These are phyloP conservation scores for Carallia pectinifolia DNA, from an alignment of 345 rosid genomes.

Conservation along the genomic window DNA sequence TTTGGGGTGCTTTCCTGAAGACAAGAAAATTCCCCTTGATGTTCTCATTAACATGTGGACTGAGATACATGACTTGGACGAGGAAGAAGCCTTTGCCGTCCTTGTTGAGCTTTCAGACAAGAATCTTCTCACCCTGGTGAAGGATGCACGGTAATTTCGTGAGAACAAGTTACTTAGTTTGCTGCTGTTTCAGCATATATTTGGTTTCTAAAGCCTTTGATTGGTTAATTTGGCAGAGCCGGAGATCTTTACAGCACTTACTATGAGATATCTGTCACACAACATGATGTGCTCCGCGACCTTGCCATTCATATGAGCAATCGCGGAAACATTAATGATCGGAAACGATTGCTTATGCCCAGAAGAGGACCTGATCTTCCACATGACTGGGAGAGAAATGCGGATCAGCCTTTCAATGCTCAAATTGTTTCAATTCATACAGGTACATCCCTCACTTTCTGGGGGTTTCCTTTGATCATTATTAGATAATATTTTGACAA, in stretches of 20 bases:
- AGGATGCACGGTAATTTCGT: constrained; percentile 57
- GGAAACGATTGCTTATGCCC: constrained; percentile 69
- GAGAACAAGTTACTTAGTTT: background rate
- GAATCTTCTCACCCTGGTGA: constrained; percentile 80
- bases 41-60: constrained; percentile 86
- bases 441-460: constrained; percentile 30
- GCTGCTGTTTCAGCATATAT: background rate
- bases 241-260: constrained; percentile 65
- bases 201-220: background rate
- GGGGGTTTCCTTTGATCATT: background rate
- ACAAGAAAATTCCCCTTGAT: constrained; percentile 82
- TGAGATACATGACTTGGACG: constrained; percentile 60
- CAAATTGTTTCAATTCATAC: constrained; percentile 83
- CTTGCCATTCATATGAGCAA: constrained; percentile 68
- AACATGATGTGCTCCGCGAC: constrained; percentile 90
- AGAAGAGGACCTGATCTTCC: constrained; percentile 59
- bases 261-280: constrained; percentile 68
- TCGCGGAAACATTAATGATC: constrained; percentile 39
- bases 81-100: constrained; percentile 57
- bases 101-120: constrained; percentile 70
- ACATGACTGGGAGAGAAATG: constrained; percentile 78
- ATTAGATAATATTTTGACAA: background rate
- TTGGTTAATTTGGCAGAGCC: constrained; percentile 47
- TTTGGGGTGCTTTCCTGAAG: constrained; percentile 96
- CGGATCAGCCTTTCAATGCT: constrained; percentile 56